Evolutionary conservation across 2,329 filamentous ascomycete species (phyloP).

Genomic region (Beauveria sp.): DNA sequence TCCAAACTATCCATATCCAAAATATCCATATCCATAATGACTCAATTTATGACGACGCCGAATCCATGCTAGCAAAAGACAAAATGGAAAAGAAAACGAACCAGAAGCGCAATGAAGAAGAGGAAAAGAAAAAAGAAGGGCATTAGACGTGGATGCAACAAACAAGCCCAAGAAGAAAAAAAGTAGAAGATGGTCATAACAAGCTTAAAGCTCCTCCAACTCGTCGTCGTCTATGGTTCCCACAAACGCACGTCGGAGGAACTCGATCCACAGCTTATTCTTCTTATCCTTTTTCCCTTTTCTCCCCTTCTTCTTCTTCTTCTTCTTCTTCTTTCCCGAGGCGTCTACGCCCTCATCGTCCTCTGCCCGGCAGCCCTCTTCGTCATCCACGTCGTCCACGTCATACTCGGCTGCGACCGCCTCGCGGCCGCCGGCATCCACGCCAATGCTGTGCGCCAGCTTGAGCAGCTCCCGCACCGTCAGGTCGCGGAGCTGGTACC

Average conservation of each 20-base stretch:
- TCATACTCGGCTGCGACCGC: not conserved
- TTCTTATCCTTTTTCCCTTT: constrained; percentile 46
- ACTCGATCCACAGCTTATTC: constrained; percentile 70
- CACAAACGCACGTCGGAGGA: constrained; percentile 73
- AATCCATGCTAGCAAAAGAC: not conserved
- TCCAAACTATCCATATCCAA: too few relatives aligned
- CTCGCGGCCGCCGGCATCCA: constrained; percentile 9
- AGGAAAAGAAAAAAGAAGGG: not conserved
- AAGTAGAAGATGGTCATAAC: not conserved
- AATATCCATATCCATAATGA: not conserved
- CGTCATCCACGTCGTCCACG: not conserved
- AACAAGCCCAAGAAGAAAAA: not conserved
- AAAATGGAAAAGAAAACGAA: not conserved
- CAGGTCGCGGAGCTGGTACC: constrained; percentile 71
- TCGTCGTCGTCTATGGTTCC: constrained; percentile 61
- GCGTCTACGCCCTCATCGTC: constrained; percentile 24
- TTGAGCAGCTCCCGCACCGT: constrained; percentile 76
- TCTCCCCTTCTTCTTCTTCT: constrained; percentile 12
- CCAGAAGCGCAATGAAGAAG: not conserved
- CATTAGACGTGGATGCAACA: not conserved
- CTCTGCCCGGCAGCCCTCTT: not conserved
- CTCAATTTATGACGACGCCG: not conserved
- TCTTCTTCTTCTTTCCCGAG: constrained; percentile 13
- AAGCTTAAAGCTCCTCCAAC: constrained; percentile 39
- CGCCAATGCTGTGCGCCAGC: constrained; percentile 58